Conservation (phyloP, 192 early-diverging fungal species). For the Pilobolus umbonatus region DNA sequence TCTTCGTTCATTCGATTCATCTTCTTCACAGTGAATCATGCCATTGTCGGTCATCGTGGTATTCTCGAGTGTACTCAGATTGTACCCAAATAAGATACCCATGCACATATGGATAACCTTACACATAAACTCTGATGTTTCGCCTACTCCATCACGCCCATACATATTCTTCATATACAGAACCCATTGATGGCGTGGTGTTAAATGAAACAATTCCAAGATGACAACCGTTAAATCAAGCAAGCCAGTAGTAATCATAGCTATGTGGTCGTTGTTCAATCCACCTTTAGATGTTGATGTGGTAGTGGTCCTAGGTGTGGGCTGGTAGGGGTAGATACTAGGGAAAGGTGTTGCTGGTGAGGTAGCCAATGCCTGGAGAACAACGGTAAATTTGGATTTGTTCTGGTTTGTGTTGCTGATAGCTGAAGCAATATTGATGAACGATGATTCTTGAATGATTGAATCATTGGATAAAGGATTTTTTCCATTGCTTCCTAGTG, state of each 20-base stretch:
- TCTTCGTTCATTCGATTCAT: not conserved
- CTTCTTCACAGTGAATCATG: not conserved
- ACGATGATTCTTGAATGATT: too few species aligned
- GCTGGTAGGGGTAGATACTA: conserved; percentile 19
- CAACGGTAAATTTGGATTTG: conserved; percentile 5
- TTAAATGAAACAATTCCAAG: conserved; percentile 29
- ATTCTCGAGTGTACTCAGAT: conserved; percentile 1
- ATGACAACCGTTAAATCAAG: conserved; percentile 31
- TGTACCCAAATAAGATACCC: conserved; percentile 32
- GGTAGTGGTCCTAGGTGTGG: not conserved
- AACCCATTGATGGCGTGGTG: conserved; percentile 23
- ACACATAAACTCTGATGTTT: conserved; percentile 17
- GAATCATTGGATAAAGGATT: not conserved
- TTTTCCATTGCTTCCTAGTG: conserved; percentile 8
- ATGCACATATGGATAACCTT: conserved; percentile 24
- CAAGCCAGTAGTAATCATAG: conserved; percentile 30
- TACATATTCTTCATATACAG: conserved; percentile 4
- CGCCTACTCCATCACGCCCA: conserved; percentile 13
- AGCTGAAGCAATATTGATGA: too few species aligned
- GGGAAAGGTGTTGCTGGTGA: conserved; percentile 26
- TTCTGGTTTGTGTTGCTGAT: not conserved
- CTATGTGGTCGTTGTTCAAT: not conserved
- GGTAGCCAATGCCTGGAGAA: conserved; percentile 25
- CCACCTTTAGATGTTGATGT: not conserved
- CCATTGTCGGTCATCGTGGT: not conserved